Evolutionary conservation across 2,329 filamentous ascomycete genomes (phyloP), one percentile per base, ranked within the genome.

Genomic region (Tolypocladium tundrense): DNA sequence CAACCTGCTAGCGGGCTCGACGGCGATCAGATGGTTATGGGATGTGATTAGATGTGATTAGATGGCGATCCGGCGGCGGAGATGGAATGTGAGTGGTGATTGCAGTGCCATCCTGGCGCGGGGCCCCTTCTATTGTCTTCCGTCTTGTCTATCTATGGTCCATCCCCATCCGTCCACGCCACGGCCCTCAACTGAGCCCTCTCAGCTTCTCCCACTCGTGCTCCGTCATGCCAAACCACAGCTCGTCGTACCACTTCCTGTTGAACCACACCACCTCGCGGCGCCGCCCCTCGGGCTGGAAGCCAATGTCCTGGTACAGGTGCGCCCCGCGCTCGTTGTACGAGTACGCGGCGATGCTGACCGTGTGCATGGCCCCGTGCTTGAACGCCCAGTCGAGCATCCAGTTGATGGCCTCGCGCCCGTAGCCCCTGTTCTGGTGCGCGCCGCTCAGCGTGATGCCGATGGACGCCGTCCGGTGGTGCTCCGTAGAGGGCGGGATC

Each of bases 321-420:
- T 68, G 67, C 3, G 70, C 56, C 1, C 75, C 77, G 1, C 74
- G 68, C 40, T 66, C 64, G 59, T 79, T 80, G 62, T 69, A 80
- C 19, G 65, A 72, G 48, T 76, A 73, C 7, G 70, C 71, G 9
- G 65, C 62, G 19, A 80, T 69, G 41, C 65, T 66, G 37, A 80
- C 70, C 11, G 72, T 67, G 60, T 80, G 77, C 67, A 80, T 61
- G 10, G 73, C 74, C 4, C 69, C 75, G 33, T 69, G 67, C 37
- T 61, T 60, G 62, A 80, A 81, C 0, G 73, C 73, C 71, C 76
- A 80, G 52, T 75, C 69, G n/a, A 79, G 61, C 8, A 67, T 71
- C 77, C 76, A 81, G 35, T 67, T 65, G 58, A 80, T 73, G 5
- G 75, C 74, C 63, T 80, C 77, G 21, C 63, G 64, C 8, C 78